Conservation (phyloP, 2,329 filamentous ascomycete genomes). For the Mycocentrospora acerina region DNA sequence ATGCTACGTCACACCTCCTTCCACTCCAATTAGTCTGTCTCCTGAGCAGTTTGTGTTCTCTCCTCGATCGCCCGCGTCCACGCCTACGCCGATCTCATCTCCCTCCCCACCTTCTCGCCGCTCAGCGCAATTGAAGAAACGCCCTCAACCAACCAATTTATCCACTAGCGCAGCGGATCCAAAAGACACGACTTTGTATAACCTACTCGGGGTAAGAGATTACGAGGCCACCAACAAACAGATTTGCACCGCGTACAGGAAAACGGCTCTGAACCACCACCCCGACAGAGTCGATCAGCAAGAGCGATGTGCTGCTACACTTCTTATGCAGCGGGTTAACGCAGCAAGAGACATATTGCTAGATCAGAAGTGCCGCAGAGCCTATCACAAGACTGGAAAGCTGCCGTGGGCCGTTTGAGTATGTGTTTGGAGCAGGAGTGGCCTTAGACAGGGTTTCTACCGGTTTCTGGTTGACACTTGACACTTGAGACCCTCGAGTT, state of each 20-base stretch:
- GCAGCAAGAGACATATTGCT: slow-evolving; percentile 26
- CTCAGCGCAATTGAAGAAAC: neutral
- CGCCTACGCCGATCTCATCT: slow-evolving; percentile 1
- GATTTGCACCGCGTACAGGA: slow-evolving; percentile 21
- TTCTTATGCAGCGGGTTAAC: slow-evolving; percentile 27
- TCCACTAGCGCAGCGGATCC: slow-evolving; percentile 3
- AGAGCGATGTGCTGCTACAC: slow-evolving; percentile 14
- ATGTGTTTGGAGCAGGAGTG: too few species aligned
- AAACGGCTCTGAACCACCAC: slow-evolving; percentile 15
- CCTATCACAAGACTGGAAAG: slow-evolving; percentile 14
- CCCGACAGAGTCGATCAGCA: slow-evolving; percentile 20
- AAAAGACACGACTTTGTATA: slow-evolving; percentile 18
- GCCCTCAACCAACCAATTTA: neutral
- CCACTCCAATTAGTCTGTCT: neutral
- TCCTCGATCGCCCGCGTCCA: slow-evolving; percentile 2
- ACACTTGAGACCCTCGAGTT: too few species aligned
- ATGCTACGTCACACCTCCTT: slow-evolving; percentile 4
- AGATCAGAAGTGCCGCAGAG: slow-evolving; percentile 8
- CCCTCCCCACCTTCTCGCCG: slow-evolving; percentile 2
- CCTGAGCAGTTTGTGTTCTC: neutral
- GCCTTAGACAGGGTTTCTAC: too few species aligned
- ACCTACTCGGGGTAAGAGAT: slow-evolving; percentile 13
- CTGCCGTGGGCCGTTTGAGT: slow-evolving; percentile 11
- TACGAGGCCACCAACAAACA: slow-evolving; percentile 12
- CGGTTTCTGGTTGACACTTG: too few species aligned